Evolutionary conservation across 1,139 yeast genomes (phyloP).

Genomic region (Casaregolazyma lundiana): DNA sequence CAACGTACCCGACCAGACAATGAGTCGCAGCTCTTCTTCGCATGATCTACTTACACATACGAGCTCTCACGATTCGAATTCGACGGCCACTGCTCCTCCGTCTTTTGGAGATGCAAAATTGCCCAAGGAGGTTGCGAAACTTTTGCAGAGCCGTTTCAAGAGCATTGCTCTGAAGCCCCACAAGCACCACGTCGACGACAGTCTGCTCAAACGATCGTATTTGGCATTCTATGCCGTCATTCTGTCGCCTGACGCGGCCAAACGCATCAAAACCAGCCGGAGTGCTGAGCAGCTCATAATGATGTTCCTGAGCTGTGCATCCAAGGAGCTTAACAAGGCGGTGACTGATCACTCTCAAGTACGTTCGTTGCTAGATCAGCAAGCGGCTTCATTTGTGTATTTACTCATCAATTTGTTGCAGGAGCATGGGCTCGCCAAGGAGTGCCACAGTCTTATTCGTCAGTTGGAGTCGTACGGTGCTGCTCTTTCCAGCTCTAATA

Average conservation of each 20-base stretch:
- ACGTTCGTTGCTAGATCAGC: constrained; percentile 47
- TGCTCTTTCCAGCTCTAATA: constrained; percentile 36
- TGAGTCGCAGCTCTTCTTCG: constrained; percentile 15
- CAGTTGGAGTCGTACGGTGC: constrained; percentile 31
- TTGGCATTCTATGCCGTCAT: constrained; percentile 60
- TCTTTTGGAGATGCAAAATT: constrained; percentile 30
- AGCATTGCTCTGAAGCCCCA: constrained; percentile 48
- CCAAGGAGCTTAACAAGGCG: constrained; percentile 55
- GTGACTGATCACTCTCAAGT: constrained; percentile 42
- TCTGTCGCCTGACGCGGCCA: constrained; percentile 48
- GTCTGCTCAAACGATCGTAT: constrained; percentile 43
- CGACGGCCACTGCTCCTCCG: constrained; percentile 15
- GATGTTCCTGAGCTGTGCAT: constrained; percentile 60
- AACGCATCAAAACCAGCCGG: constrained; percentile 38
- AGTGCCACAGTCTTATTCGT: constrained; percentile 25
- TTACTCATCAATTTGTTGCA: constrained; percentile 47
- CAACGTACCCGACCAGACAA: constrained; percentile 11
- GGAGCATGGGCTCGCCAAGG: constrained; percentile 29
- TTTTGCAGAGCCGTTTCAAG: constrained; percentile 47
- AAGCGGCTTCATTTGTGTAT: constrained; percentile 54
- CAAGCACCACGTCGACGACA: constrained; percentile 26
- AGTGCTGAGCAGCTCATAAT: constrained; percentile 62
- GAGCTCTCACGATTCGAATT: constrained; percentile 5
- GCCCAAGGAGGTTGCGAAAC: constrained; percentile 47
- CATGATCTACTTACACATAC: constrained; percentile 12